Evolutionary conservation across 305 asterid species (phyloP).

Genomic region (Fraxinus greggii): DNA sequence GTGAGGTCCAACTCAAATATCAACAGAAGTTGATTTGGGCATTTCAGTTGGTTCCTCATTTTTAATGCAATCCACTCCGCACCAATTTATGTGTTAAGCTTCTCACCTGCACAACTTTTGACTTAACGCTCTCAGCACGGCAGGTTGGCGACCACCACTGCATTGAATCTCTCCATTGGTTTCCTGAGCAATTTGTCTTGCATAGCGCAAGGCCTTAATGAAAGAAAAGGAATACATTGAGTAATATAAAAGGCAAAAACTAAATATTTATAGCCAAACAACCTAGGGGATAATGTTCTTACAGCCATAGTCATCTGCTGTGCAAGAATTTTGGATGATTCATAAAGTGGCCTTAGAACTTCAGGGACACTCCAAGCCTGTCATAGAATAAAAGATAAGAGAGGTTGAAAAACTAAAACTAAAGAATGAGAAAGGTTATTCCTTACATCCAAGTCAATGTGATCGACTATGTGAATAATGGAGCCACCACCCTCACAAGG

Average conservation of each 20-base stretch:
- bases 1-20: background rate
- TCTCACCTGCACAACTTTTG: conserved; percentile 78
- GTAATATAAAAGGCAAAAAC: background rate
- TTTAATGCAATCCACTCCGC: background rate
- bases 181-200: conserved; percentile 91
- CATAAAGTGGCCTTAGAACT: conserved; percentile 91
- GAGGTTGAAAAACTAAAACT: background rate
- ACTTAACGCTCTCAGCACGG: conserved; percentile 80
- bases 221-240: background rate
- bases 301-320: conserved; percentile 98
- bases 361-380: conserved; percentile 96
- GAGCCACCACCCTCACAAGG: conserved; percentile 99
- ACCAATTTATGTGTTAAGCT: background rate
- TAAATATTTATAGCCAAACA: background rate
- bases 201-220: conserved; percentile 71
- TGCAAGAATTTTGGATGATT: conserved; percentile 85
- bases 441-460: conserved; percentile 83
- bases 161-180: conserved; percentile 77
- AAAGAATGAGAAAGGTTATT: background rate
- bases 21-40: background rate
- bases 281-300: conserved; percentile 19
- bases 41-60: background rate
- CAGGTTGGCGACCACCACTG: conserved; percentile 85
- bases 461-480: conserved; percentile 89
- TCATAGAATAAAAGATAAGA: background rate